A percentile compares a stretch with the other conserved stretches of the same genome.
phyloP scores from a whole-genome alignment of 352 stramenopile genomes.

The Globisporangium irregulare region DNA sequence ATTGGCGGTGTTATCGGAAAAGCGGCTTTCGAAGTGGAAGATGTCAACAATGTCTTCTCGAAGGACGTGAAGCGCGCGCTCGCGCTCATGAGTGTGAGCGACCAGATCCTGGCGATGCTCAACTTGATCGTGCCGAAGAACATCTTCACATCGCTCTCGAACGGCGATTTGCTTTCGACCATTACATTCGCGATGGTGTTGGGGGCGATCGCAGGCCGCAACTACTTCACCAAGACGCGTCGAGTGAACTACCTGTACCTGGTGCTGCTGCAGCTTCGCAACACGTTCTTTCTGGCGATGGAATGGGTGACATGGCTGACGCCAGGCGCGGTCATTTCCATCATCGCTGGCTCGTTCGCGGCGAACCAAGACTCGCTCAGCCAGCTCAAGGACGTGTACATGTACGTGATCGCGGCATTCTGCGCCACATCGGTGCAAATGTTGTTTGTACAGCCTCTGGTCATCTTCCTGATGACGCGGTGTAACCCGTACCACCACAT shows the following conservation, averaged over 20 bases:
- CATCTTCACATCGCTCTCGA: constrained; percentile 48
- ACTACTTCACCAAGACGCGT: constrained; percentile 57
- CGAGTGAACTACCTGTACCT: constrained; percentile 69
- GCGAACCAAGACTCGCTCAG: constrained; percentile 38
- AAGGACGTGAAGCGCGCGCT: constrained; percentile 38
- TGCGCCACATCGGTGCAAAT: constrained; percentile 37
- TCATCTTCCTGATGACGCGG: constrained; percentile 65
- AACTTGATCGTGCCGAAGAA: constrained; percentile 60
- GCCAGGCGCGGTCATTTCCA: constrained; percentile 62
- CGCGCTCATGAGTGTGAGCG: constrained; percentile 47
- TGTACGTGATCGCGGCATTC: constrained; percentile 47
- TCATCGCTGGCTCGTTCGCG: constrained; percentile 57
- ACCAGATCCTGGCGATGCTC: constrained; percentile 62
- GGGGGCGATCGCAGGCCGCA: constrained; percentile 49
- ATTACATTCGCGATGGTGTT: constrained; percentile 75
- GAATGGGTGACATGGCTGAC: constrained; percentile 70
- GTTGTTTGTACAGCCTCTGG: constrained; percentile 49
- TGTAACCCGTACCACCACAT: constrained; percentile 75
- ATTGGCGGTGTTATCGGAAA: constrained; percentile 19
- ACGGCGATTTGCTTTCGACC: constrained; percentile 51
- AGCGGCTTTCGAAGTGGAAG: constrained; percentile 37
- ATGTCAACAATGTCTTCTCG: constrained; percentile 50
- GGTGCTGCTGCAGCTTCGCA: constrained; percentile 58
- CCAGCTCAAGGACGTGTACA: constrained; percentile 47
- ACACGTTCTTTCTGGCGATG: constrained; percentile 69